Evolutionary conservation across 352 stramenopile genomes (phyloP), one percentile per base, ranked within the genome.

Genomic region (Phytophthora brassicae): DNA sequence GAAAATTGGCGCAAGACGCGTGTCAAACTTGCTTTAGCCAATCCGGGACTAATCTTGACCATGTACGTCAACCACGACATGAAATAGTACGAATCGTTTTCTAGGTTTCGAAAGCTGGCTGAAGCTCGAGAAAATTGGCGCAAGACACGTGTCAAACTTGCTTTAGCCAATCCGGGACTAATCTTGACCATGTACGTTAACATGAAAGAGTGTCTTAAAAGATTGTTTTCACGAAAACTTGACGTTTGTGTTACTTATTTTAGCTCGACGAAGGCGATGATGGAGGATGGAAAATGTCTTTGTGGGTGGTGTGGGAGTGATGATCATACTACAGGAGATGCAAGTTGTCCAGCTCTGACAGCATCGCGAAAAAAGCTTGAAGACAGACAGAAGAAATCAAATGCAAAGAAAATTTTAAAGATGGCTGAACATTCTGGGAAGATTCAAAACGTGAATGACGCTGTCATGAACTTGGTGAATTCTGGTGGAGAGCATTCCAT

Each of bases 211-310:
- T n/a, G n/a, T n/a, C n/a, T n/a, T n/a, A n/a, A n/a, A n/a, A n/a
- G n/a, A 9, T 19, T 35, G 9, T 49, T 45, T 28, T 52, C 28
- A 65, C 23, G 23, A 14, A n/a, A 3, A n/a, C n/a, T n/a, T n/a
- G n/a, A n/a, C n/a, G n/a, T n/a, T n/a, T n/a, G n/a, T 1, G 1
- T 47, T 12, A 7, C 16, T 4, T 60, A 24, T 23, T 20, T 48
- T 19, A 94, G 85, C 23, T 89, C 85, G 0, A 92, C 85, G 6
- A 89, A 87, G 42, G 73, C 74, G 20, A 92, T 94, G 85, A 92
- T 94, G 85, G 75, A 86, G 58, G 83, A 94, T 36, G 85, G 79
- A n/a, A 84, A 88, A 49, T 91, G 82, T 31, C 74, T 90, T 33
- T 94, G 85, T 39, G 79, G 79, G 9, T 94, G 85, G 85, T 94